Evolutionary conservation across 805 yeast species (phyloP), one percentile per base, ranked within the genome.

Genomic region (Saccharomycopsis babjevae): DNA sequence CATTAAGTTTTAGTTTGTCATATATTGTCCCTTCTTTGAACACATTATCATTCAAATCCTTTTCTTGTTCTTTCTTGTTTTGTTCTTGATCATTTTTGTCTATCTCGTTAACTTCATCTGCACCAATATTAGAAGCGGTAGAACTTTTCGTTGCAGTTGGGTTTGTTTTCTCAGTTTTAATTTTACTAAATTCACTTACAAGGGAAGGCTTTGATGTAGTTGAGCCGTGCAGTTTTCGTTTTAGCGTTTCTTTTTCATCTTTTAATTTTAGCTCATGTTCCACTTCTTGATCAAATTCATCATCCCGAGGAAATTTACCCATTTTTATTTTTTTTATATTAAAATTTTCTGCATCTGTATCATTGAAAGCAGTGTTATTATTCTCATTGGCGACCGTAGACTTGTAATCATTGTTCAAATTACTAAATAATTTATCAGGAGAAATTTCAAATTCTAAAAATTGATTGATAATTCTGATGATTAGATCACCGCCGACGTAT

Each of bases 401-500:
- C 11, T 77, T 68, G 74, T 82, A 66, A 73, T 80, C 61, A 83
- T 86, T 71, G 80, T 85, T 57, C 73, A 76, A 20, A 77, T 80
- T 56, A 7, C 61, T 61, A 55, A 68, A 71, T 54, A 62, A 64
- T 7, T 72, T 62, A 57, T 70, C 68, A 22, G 77, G 76, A 30
- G 75, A 66, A 8, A 72, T 62, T 20, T 73, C 66, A 2, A 73
- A 68, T 50, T 80, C 84, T 67, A 94, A 78, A 71, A 89, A 84
- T 73, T 90, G 92, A 74, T 94, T 94, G 64, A 94, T 85, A 57
- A 90, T 79, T 66, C 97, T 78, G 56, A 94, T 89, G 59, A 93
- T 77, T 43, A 93, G 81, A 1, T 92, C 86, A 1, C 98, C 98
- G 52, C 98, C 98, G 59, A 85, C 85, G 10, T 87, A 86, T 72